These are phyloP conservation scores for Coemansia sp. DNA, from an alignment of 192 early-diverging fungal genomes.

Conservation along the genomic window DNA sequence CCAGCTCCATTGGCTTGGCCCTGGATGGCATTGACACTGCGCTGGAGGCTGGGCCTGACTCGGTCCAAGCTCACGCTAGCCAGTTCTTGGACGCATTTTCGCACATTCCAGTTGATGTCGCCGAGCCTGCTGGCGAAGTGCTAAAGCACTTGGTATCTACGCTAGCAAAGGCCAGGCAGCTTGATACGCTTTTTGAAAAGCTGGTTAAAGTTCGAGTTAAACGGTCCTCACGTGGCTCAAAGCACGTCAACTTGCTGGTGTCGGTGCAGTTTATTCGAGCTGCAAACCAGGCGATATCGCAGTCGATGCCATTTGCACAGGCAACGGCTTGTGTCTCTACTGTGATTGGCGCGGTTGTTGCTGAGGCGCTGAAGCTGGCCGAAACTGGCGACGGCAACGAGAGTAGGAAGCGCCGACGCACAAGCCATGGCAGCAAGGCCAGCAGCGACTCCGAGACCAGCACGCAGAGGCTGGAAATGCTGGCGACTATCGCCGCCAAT, in stretches of 20 bases:
- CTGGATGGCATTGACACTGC: conserved; percentile 22
- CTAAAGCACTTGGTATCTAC: conserved; percentile 23
- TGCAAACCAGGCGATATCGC: conserved; percentile 19
- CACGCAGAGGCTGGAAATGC: not conserved
- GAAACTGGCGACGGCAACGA: not conserved
- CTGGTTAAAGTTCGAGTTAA: conserved; percentile 7
- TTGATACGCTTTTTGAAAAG: conserved; percentile 24
- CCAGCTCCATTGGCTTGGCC: conserved; percentile 8
- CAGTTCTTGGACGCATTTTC: conserved; percentile 17
- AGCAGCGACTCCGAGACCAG: not conserved
- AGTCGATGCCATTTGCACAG: conserved; percentile 45
- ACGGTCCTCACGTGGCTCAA: not conserved
- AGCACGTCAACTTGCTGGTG: conserved; percentile 15
- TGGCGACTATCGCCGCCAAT: conserved; percentile 21
- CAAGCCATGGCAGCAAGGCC: not conserved
- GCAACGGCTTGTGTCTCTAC: conserved; percentile 2
- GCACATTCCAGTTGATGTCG: conserved; percentile 7
- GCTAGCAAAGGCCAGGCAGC: conserved; percentile 24
- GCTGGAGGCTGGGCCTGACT: conserved; percentile 31
- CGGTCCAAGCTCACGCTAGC: conserved; percentile 16
- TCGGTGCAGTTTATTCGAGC: conserved; percentile 14
- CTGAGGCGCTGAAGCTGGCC: not conserved
- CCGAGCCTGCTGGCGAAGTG: not conserved
- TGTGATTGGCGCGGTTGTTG: conserved; percentile 16
- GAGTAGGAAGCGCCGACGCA: conserved; percentile 24